phyloP scores from a whole-genome alignment of 208 protist species.

The Plasmodiophora brassicae region DNA sequence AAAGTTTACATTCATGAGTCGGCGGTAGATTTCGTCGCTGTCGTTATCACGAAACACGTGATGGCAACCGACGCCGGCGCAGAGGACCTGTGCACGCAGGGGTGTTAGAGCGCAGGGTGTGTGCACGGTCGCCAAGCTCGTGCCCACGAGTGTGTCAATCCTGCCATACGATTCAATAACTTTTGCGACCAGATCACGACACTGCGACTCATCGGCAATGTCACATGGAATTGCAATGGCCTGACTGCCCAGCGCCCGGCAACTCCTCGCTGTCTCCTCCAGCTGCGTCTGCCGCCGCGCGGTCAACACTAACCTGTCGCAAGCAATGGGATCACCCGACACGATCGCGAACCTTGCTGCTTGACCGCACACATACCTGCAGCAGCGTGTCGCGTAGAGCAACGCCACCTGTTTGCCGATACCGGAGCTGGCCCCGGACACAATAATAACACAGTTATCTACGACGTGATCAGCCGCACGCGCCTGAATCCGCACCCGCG shows the following conservation, averaged over 20 bases:
- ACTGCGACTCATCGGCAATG: neutral
- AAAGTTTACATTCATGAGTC: constrained; percentile 22
- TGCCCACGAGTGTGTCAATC: neutral
- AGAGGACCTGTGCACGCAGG: neutral
- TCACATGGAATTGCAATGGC: neutral
- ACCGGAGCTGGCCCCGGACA: neutral
- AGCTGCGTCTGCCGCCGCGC: neutral
- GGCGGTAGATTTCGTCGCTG: neutral
- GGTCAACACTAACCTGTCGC: neutral
- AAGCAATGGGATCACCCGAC: neutral
- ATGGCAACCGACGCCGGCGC: constrained; percentile 14
- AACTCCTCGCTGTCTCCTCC: neutral
- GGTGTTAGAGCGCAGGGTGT: neutral
- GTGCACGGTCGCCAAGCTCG: neutral
- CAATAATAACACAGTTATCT: constrained; percentile 24
- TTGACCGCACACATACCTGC: neutral
- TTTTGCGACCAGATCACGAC: neutral
- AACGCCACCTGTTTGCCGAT: constrained; percentile 26
- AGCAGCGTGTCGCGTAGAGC: neutral
- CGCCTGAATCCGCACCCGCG: neutral
- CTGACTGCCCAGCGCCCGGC: neutral
- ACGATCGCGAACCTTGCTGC: neutral
- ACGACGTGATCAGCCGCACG: neutral
- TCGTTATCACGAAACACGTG: neutral
- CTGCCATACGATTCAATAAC: neutral